Percentiles rank a stretch among this genome's conserved stretches.
These are phyloP conservation scores for Diddensiella santjacobensis DNA, from an alignment of 805 yeast genomes.

Conservation along the genomic window DNA sequence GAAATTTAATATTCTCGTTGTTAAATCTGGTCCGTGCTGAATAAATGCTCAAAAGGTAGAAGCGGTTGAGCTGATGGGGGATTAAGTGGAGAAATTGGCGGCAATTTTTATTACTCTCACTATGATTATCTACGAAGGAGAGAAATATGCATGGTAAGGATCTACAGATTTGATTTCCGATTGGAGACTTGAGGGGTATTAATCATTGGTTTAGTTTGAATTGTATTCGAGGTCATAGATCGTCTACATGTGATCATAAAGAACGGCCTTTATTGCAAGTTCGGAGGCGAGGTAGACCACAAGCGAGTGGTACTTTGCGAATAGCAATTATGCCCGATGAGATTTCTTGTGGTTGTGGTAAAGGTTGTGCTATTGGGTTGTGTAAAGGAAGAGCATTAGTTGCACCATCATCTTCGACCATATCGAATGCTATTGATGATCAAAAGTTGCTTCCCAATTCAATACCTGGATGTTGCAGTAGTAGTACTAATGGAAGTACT, in stretches of 20 bases:
- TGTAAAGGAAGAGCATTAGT: not conserved
- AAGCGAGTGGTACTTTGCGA: conserved; percentile 52
- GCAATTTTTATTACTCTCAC: not conserved
- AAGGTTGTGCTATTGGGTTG: conserved; percentile 1
- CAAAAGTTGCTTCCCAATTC: no score
- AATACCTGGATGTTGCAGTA: no score
- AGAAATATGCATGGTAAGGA: conserved; percentile 66
- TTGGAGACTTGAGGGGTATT: not conserved
- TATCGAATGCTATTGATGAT: no score
- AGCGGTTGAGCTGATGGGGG: not conserved
- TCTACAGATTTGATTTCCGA: not conserved
- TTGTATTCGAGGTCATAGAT: conserved; percentile 91
- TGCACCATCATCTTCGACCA: not conserved
- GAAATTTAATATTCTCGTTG: not conserved
- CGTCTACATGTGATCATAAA: conserved; percentile 80
- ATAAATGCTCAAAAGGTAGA: not conserved
- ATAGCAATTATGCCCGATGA: conserved; percentile 41
- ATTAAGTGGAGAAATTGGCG: not conserved
- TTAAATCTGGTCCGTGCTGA: not conserved
- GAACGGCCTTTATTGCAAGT: conserved; percentile 79
- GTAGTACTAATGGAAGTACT: not conserved
- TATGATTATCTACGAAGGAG: conserved; percentile 78
- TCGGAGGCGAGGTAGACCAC: conserved; percentile 85
- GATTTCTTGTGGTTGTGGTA: conserved; percentile 11
- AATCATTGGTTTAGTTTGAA: conserved; percentile 22